Percentiles rank a stretch among this genome's conserved stretches.
Evolutionary conservation across 108 stramenopile species (phyloP).

Genomic region (Discostella stelligeroides): DNA sequence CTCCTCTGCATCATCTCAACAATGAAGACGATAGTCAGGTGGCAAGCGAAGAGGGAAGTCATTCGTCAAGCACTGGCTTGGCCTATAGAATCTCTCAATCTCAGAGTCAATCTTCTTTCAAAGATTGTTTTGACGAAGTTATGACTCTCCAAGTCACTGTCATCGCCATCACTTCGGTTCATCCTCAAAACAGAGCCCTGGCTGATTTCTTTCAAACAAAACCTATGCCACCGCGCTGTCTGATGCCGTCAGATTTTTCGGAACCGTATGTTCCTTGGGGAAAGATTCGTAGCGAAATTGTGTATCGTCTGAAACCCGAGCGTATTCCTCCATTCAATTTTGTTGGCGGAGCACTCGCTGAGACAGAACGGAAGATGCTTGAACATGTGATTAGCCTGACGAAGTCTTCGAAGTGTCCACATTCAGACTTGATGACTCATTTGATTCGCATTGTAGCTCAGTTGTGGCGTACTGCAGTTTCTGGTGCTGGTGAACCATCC

Average conservation of each 20-base stretch:
- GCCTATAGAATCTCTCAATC: conserved; percentile 18
- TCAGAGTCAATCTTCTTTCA: background rate
- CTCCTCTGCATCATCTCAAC: background rate
- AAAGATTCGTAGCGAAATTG: conserved; percentile 47
- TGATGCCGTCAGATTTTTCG: conserved; percentile 47
- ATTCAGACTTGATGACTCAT: conserved; percentile 56
- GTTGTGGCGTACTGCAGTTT: conserved; percentile 63
- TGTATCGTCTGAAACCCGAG: conserved; percentile 43
- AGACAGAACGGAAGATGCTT: conserved; percentile 53
- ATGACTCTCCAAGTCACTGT: conserved; percentile 60
- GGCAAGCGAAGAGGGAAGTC: conserved; percentile 23
- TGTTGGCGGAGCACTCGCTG: conserved; percentile 46
- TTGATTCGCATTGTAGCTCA: conserved; percentile 59
- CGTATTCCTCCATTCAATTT: conserved; percentile 60
- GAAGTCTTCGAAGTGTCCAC: conserved; percentile 65
- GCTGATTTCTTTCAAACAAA: conserved; percentile 48
- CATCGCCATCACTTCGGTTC: conserved; percentile 78
- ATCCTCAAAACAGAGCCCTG: conserved; percentile 74
- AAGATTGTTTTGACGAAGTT: conserved; percentile 14
- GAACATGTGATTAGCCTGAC: conserved; percentile 56
- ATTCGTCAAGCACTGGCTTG: conserved; percentile 12
- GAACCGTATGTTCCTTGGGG: conserved; percentile 49
- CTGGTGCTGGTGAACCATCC: conserved; percentile 68
- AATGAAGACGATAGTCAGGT: conserved; percentile 13
- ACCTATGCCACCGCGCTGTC: conserved; percentile 40